Evolutionary conservation across 2,329 filamentous ascomycete species (phyloP).

Genomic region (Pseudocercospora fijiensis): DNA sequence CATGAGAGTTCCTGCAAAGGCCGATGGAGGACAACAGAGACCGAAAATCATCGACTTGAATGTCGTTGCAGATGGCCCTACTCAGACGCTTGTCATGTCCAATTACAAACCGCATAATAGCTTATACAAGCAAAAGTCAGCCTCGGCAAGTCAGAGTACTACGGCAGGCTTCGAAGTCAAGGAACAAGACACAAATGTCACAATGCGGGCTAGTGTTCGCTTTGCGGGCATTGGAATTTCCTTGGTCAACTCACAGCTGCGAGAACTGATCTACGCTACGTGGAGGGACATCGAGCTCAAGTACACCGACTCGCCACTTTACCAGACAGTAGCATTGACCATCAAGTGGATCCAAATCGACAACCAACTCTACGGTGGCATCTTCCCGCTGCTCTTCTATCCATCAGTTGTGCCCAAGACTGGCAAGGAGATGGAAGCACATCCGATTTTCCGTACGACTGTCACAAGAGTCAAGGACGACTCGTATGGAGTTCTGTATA

Average conservation of each 20-base stretch:
- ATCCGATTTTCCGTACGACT: slow-evolving; percentile 90
- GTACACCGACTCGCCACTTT: slow-evolving; percentile 88
- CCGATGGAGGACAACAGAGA: slow-evolving; percentile 54
- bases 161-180: slow-evolving; percentile 87
- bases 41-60: slow-evolving; percentile 95
- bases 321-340: slow-evolving; percentile 84
- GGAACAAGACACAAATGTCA: slow-evolving; percentile 81
- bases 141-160: slow-evolving; percentile 56
- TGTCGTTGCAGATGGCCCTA: slow-evolving; percentile 91
- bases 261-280: slow-evolving; percentile 89
- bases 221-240: slow-evolving; percentile 91
- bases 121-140: slow-evolving; percentile 71
- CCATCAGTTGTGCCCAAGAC: slow-evolving; percentile 97
- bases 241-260: slow-evolving; percentile 86
- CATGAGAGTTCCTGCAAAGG: slow-evolving; percentile 74
- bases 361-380: slow-evolving; percentile 95
- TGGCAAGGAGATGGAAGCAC: slow-evolving; percentile 90
- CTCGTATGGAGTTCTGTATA: slow-evolving; percentile 94
- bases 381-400: slow-evolving; percentile 96
- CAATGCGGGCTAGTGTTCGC: slow-evolving; percentile 83
- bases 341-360: slow-evolving; percentile 99
- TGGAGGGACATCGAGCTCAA: slow-evolving; percentile 87
- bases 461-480: slow-evolving; percentile 96
- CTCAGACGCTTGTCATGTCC: slow-evolving; percentile 87
- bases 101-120: slow-evolving; percentile 94